These are phyloP conservation scores for Syncephalastrum contaminatum DNA, from an alignment of 371 early-diverging fungal genomes.

Conservation along the genomic window DNA sequence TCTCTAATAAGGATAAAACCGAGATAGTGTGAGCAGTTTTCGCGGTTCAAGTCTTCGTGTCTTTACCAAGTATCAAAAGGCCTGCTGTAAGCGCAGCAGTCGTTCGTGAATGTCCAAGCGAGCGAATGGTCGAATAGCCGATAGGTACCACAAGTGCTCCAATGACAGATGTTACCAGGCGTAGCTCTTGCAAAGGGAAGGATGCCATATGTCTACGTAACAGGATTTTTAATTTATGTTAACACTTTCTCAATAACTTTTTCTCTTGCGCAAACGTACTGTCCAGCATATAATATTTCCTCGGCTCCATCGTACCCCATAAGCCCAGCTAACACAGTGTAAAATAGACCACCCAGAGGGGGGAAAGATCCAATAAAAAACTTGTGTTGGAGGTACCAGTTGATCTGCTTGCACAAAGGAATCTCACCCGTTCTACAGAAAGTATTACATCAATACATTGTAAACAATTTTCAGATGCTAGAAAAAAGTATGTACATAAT, in stretches of 20 bases:
- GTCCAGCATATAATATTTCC: slow-evolving; percentile 80
- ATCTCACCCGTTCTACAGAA: slow-evolving; percentile 16
- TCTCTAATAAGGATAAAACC: slow-evolving; percentile 12
- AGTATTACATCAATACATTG: no score
- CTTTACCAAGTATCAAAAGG: slow-evolving; percentile 32
- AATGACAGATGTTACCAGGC: slow-evolving; percentile 23
- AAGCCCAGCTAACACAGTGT: slow-evolving; percentile 68
- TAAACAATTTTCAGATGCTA: no score
- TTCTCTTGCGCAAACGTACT: slow-evolving; percentile 38
- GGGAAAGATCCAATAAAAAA: slow-evolving; percentile 43
- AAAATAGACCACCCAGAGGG: slow-evolving; percentile 84
- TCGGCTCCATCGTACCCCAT: slow-evolving; percentile 85
- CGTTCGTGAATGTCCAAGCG: slow-evolving; percentile 24
- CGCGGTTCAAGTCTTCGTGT: not conserved
- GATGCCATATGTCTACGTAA: not conserved
- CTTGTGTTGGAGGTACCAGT: slow-evolving; percentile 40
- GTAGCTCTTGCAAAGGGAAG: slow-evolving; percentile 27
- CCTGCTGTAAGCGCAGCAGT: slow-evolving; percentile 33
- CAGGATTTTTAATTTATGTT: not conserved
- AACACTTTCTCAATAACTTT: not conserved
- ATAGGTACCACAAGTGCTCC: slow-evolving; percentile 30
- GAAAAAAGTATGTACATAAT: no score
- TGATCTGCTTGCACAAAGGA: slow-evolving; percentile 29
- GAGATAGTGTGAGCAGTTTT: not conserved
- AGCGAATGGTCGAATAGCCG: slow-evolving; percentile 27